Evolutionary conservation across 2,329 filamentous ascomycete genomes (phyloP), one percentile per base, ranked within the genome.

Genomic region (Sclerotinia borealis): DNA sequence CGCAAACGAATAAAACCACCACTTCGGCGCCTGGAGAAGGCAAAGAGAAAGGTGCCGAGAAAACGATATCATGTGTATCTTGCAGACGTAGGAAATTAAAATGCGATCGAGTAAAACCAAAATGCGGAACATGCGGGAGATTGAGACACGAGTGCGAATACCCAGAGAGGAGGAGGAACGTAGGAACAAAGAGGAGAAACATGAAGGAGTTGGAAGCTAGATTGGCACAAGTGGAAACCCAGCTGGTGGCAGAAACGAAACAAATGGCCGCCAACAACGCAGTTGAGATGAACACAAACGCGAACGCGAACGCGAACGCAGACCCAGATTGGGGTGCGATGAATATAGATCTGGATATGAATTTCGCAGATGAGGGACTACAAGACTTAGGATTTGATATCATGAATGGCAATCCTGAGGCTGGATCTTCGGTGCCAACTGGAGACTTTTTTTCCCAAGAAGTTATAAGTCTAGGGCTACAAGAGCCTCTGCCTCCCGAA

Each of bases 151-250:
- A 91, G 60, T 97, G 93, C 76, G 83, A 90, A 63, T 97, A 96
- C 75, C 93, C 96, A 66, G 91, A 96, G 77, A 90, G 92, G 63
- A 83, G 92, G 72, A 88, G 91, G 77, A 96, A 96, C 79, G 91
- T 91, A 62, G 90, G 91, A 5, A 89, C 91, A 25, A 96, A 96
- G 79, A 83, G 92, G 72, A 87, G 90, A 68, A 96, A 96, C 76
- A 93, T 96, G 66, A 95, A 90, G 78, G 89, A 95, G 73, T 79
- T 97, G 63, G 93, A 97, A 76, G 91, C 91, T 68, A 85, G 93
- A 72, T 79, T 97, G 73, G 78, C 91, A 93, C 43, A 93, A 95
- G 77, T 91, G 84, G 51, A 82, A 92, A 68, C 81, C 92, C 66
- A 91, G 87, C 75, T 88, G 83, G 64, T 86, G 86, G 63, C 65